Base-by-base conservation (phyloP, 768 basidiomycete species). In the Termitomyces sp. region DNA sequence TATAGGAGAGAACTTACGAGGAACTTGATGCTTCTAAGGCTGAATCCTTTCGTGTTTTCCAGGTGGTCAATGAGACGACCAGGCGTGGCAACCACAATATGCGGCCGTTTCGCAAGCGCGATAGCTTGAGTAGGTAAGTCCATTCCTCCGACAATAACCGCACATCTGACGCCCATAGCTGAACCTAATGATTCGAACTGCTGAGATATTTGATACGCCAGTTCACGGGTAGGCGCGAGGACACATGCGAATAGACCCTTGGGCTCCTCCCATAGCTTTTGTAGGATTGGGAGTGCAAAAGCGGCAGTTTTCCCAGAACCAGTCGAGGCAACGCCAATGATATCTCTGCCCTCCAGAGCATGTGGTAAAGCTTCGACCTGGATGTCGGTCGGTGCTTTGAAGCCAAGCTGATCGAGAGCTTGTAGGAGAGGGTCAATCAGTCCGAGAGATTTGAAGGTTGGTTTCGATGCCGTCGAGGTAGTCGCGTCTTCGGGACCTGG, bases 231-330 rank as follows among this genome's bases (percentile, higher is more conserved):
- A 13, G 97, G 97, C 16, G 96, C 94, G 40, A 99, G 80, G 16
- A 98, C 86, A 66, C 92, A 90, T 14, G 94, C 94, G 69, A 94
- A 99, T 42, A 96, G 81, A 22, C 93, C 91, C 66, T 88, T 88
- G 47, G 97, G 97, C 32, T 95, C 90, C 50, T 94, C 90, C 94
- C 94, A 98, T 71, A 98, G 74, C 64, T 92, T 92, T 72, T 99
- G 97, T 36, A 99, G 75, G 58, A 99, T 96, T 2, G 97, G 97
- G 6, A 98, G 75, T 26, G 92, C 94, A 72, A 98, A 98, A 22
- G 97, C 95, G 16, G 94, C 96, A 0, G 97, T 98, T 77, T 99
- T 98, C 64, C 96, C 97, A 13, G 92, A 94, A 32, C 97, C 97
- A 10, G 97, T 99, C 63, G 92, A 87, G 33, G 97, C 97, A n/a